Evolutionary conservation across 225 moss, liverwort and hornwort species (phyloP).

Genomic region (Physcomitrellopsis africana): DNA sequence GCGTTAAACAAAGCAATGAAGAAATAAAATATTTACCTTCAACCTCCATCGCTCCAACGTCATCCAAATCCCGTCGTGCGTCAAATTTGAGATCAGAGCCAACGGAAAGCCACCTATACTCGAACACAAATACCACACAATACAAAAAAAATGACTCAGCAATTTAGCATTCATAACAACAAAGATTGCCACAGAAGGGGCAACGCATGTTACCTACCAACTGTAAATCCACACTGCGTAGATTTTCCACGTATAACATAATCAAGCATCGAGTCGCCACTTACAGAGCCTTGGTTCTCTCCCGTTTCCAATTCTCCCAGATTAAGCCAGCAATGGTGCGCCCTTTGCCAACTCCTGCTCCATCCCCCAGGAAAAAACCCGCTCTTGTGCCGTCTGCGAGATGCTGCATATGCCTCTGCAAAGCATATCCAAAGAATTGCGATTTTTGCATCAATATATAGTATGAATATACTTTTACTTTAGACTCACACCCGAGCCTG

Average conservation of each 20-base stretch:
- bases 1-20: conserved; percentile 15
- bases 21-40: conserved; percentile 57
- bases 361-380: conserved; percentile 97
- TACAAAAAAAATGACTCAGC: conserved; percentile 17
- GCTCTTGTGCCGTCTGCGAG: conserved; percentile 79
- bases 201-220: conserved; percentile 5
- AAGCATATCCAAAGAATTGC: conserved; percentile 19
- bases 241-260: conserved; percentile 22
- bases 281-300: conserved; percentile 84
- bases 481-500: conserved; percentile 19
- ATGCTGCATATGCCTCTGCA: conserved; percentile 89
- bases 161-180: conserved; percentile 7
- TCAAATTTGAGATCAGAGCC: conserved; percentile 99
- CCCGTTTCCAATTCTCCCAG: conserved; percentile 99
- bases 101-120: conserved; percentile 91
- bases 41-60: conserved; percentile 80
- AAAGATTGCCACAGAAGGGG: conserved; percentile 16
- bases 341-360: conserved; percentile 99
- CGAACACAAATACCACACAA: conserved; percentile 35
- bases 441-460: conserved; percentile 26
- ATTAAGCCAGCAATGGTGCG: conserved; percentile 97
- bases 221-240: background rate
- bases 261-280: conserved; percentile 24
- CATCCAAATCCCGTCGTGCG: conserved; percentile 96
- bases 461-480: background rate